Conservation (phyloP, 345 rosid species). For the Acer campestre region DNA sequence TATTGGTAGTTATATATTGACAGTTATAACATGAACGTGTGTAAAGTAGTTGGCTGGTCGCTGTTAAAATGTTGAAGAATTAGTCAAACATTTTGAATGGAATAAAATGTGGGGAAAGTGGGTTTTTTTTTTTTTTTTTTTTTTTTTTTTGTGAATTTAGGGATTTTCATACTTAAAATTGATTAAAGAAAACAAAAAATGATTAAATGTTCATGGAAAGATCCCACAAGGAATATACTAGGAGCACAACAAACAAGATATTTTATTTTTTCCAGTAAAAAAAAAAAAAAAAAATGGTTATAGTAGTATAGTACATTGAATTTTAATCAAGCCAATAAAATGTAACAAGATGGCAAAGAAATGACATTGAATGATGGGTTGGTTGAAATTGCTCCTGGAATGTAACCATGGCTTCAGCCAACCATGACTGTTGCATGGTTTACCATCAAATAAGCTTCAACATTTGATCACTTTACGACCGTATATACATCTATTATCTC, state of each 20-base stretch:
- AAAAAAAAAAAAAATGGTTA: background rate
- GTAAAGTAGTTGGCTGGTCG: background rate
- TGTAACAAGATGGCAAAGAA: background rate
- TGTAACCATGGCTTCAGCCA: conserved; percentile 12
- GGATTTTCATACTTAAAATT: too few species aligned
- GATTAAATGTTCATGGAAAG: background rate
- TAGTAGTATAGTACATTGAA: background rate
- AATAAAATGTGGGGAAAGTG: background rate
- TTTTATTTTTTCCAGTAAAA: background rate
- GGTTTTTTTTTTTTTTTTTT: background rate
- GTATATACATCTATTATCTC: background rate
- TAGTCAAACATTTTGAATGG: background rate
- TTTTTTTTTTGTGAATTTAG: too few species aligned
- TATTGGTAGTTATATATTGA: conserved; percentile 16
- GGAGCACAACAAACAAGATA: background rate
- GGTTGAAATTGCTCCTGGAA: background rate
- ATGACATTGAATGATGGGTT: background rate
- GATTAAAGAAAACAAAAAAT: too few species aligned
- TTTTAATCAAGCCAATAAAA: background rate
- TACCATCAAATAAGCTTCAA: background rate
- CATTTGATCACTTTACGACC: background rate
- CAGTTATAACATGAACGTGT: background rate
- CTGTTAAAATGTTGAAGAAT: background rate
- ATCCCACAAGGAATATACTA: background rate
- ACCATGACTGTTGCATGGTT: background rate